Conservation (phyloP, 495 filamentous ascomycete species). For the Penicillium argentinense region DNA sequence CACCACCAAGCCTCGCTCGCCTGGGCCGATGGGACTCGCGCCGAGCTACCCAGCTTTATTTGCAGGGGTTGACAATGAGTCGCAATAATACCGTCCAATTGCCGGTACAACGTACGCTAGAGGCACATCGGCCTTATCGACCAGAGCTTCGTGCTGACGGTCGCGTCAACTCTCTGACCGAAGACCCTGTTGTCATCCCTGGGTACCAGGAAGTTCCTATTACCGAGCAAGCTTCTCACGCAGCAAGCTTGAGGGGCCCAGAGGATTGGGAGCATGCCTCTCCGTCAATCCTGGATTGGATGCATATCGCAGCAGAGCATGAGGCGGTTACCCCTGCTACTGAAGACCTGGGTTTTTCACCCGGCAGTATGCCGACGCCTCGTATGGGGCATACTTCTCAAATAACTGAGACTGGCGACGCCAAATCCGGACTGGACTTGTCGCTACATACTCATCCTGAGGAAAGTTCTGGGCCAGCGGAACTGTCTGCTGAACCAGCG, state of each 20-base stretch:
- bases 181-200: constrained; percentile 41
- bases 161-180: constrained; percentile 29
- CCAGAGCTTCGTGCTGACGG: constrained; percentile 12
- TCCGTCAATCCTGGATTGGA: constrained; percentile 56
- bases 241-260: constrained; percentile 46
- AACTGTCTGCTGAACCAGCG: neutral
- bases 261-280: constrained; percentile 57
- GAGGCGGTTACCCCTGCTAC: constrained; percentile 22
- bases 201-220: constrained; percentile 18
- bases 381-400: constrained; percentile 15
- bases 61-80: constrained; percentile 49
- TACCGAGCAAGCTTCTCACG: constrained; percentile 24
- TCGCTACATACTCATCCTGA: constrained; percentile 34
- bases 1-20: constrained; percentile 46
- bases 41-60: constrained; percentile 52
- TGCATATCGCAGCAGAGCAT: constrained; percentile 48
- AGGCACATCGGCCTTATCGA: constrained; percentile 9
- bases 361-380: constrained; percentile 26
- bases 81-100: constrained; percentile 17
- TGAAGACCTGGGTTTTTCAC: constrained; percentile 11
- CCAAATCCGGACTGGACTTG: constrained; percentile 32
- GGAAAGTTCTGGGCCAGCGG: neutral
- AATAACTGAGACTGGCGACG: constrained; percentile 7
- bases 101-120: constrained; percentile 14
- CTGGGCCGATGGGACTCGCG: constrained; percentile 55